A percentile compares a stretch with the other conserved stretches of the same genome.
Evolutionary conservation across 352 stramenopile species (phyloP).

Genomic region (Phytophthora citrophthora): DNA sequence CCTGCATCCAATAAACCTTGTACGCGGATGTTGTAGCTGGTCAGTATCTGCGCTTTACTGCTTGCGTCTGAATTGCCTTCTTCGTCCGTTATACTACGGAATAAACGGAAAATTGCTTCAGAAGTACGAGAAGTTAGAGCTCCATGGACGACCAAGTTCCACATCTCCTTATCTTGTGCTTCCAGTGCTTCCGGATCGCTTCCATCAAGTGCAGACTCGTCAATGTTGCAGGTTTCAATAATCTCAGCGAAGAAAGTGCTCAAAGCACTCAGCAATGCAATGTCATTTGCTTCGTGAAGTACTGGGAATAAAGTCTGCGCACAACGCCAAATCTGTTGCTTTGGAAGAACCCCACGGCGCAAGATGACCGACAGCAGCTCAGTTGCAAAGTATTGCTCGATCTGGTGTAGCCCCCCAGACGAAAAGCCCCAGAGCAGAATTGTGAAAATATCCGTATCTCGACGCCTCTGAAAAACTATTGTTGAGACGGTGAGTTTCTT

Average conservation of each 20-base stretch:
- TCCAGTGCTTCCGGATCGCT: slow-evolving; percentile 16
- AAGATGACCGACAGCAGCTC: slow-evolving; percentile 72
- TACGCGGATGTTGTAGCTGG: slow-evolving; percentile 72
- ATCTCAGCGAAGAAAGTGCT: slow-evolving; percentile 74
- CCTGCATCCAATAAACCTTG: slow-evolving; percentile 71
- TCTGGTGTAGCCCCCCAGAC: slow-evolving; percentile 35
- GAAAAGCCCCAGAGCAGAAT: slow-evolving; percentile 45
- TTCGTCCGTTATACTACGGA: slow-evolving; percentile 39
- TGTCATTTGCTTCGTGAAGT: slow-evolving; percentile 41
- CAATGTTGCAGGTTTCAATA: slow-evolving; percentile 61
- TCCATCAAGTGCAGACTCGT: slow-evolving; percentile 36
- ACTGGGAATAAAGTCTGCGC: slow-evolving; percentile 53
- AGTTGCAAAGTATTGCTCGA: slow-evolving; percentile 71
- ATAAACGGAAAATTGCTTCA: slow-evolving; percentile 54
- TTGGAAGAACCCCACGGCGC: slow-evolving; percentile 56
- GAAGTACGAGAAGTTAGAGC: slow-evolving; percentile 39
- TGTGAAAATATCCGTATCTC: slow-evolving; percentile 50
- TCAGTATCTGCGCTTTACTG: slow-evolving; percentile 57
- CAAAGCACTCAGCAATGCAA: slow-evolving; percentile 53
- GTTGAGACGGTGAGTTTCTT: slow-evolving; percentile 55
- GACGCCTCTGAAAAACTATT: slow-evolving; percentile 26
- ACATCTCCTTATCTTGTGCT: slow-evolving; percentile 43
- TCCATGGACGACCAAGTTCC: slow-evolving; percentile 57
- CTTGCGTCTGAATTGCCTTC: slow-evolving; percentile 1
- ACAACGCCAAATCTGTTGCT: slow-evolving; percentile 59